phyloP scores from a whole-genome alignment of 805 yeast genomes.

The Ogataea siamensis region DNA sequence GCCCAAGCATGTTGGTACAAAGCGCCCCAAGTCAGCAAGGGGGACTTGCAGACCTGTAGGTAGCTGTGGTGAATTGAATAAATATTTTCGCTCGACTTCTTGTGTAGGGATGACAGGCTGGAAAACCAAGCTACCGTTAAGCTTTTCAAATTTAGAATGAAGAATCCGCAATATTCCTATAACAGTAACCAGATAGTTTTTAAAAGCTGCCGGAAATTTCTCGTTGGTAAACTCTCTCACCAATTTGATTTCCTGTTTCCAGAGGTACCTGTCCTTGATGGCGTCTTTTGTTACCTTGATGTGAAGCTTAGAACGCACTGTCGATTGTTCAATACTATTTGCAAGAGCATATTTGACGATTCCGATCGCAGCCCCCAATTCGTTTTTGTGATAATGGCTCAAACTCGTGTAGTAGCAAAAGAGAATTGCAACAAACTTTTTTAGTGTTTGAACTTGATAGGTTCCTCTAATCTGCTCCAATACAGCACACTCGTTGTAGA shows the following conservation, averaged over 20 bases:
- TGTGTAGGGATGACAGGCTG: slow-evolving; percentile 17
- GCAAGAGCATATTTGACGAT: slow-evolving; percentile 27
- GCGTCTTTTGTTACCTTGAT: slow-evolving; percentile 13
- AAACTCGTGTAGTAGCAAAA: slow-evolving; percentile 28
- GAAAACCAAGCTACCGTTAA: slow-evolving; percentile 24
- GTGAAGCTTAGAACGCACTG: slow-evolving; percentile 26
- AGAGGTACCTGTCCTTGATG: slow-evolving; percentile 21
- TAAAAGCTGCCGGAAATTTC: slow-evolving; percentile 20
- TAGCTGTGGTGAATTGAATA: slow-evolving; percentile 23
- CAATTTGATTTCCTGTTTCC: slow-evolving; percentile 21
- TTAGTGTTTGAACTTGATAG: slow-evolving; percentile 1
- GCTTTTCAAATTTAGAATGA: slow-evolving; percentile 25
- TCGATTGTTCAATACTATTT: slow-evolving; percentile 27
- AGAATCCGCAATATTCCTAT: slow-evolving; percentile 21
- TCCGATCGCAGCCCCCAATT: slow-evolving; percentile 28
- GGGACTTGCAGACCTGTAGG: slow-evolving; percentile 31
- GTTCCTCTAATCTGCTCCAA: slow-evolving; percentile 9
- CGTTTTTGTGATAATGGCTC: slow-evolving; percentile 25
- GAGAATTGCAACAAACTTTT: slow-evolving; percentile 19
- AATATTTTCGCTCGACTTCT: slow-evolving; percentile 16
- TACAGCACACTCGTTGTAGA: slow-evolving; percentile 22
- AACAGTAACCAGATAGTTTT: slow-evolving; percentile 17
- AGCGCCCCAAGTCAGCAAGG: slow-evolving; percentile 16
- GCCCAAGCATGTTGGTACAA: slow-evolving; percentile 19
- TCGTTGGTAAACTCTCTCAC: slow-evolving; percentile 13